phyloP scores from a whole-genome alignment of 2,329 filamentous ascomycete genomes.

The Elsinoe ampelina region DNA sequence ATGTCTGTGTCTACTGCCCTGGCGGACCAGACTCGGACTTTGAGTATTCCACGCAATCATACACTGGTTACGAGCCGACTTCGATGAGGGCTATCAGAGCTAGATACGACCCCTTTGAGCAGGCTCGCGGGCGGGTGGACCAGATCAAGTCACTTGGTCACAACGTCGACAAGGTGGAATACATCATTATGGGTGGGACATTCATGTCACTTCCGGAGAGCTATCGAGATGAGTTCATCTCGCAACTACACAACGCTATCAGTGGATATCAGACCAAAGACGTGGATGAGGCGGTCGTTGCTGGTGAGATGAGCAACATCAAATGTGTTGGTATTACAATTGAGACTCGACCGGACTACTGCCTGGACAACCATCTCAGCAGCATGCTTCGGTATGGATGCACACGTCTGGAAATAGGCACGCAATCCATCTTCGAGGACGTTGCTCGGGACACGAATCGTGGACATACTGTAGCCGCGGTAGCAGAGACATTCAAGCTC shows the following conservation, averaged over 20 bases:
- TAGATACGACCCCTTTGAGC: constrained; percentile 94
- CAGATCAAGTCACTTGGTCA: constrained; percentile 93
- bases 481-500: constrained; percentile 94
- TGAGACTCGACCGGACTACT: constrained; percentile 94
- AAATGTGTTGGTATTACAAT: constrained; percentile 99
- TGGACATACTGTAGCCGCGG: constrained; percentile 88
- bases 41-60: constrained; percentile 97
- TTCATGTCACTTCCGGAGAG: constrained; percentile 92
- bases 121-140: constrained; percentile 88
- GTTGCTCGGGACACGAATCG: constrained; percentile 97
- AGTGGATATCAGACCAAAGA: constrained; percentile 91
- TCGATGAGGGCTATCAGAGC: constrained; percentile 97
- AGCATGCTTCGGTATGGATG: constrained; percentile 98
- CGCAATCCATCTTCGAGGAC: constrained; percentile 95
- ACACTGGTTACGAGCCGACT: constrained; percentile 96
- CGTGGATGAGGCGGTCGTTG: constrained; percentile 89
- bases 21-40: constrained; percentile 97
- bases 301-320: constrained; percentile 90
- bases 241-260: constrained; percentile 90
- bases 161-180: constrained; percentile 97
- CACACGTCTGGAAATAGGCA: constrained; percentile 86
- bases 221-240: constrained; percentile 89
- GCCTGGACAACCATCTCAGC: constrained; percentile 85
- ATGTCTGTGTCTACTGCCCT: constrained; percentile 98
- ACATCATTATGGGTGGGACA: constrained; percentile 99